Base-by-base conservation (phyloP, 1,284 basidiomycete species). In the Microstroma glucosiphilum region DNA sequence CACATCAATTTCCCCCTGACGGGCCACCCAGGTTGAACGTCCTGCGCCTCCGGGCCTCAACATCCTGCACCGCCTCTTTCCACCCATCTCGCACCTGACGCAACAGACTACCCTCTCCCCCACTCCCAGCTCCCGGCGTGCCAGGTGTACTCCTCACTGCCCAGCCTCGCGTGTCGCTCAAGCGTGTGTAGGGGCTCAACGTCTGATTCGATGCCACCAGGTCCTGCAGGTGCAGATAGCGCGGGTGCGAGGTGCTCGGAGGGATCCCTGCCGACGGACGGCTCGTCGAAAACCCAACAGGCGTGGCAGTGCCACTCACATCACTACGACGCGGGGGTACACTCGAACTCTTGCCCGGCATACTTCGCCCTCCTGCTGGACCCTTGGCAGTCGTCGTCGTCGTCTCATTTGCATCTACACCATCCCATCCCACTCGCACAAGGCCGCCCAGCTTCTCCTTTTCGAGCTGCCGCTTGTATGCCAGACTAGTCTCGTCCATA, bases 141-240 rank as follows among this genome's bases (percentile, higher is more conserved):
- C 68, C 70, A 0, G 75, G 75, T 41, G 72, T 69, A 41, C 69
- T 74, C 30, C 75, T 68, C 51, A 77, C 69, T 3, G 73, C 71
- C 17, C 76, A 71, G 2, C 62, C 62, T 15, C 58, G 57, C 21
- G 71, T 72, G 59, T 76, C 74, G 60, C 73, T 65, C 42, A 67
- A 67, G 25, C 69, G 65, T 6, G 75, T 75, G 58, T 70, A 77
- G 6, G 74, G 75, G 37, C 71, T 72, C 21, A 77, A 56, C 8
- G 75, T 77, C 51, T 77, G 75, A 43, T 74, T 76, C 12, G 71
- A 70, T 42, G 68, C 67, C 55, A 75, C 69, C 53, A 77, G 65
- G 30, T n/a, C 60, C 48, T 53, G 60, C 21, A 57, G 59, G 37
- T 58, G 59, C 40, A 54, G 30, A 19, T 41, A n/a, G 26, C 19